phyloP scores from a whole-genome alignment of 805 yeast genomes.

The Teunomyces kruisii region DNA sequence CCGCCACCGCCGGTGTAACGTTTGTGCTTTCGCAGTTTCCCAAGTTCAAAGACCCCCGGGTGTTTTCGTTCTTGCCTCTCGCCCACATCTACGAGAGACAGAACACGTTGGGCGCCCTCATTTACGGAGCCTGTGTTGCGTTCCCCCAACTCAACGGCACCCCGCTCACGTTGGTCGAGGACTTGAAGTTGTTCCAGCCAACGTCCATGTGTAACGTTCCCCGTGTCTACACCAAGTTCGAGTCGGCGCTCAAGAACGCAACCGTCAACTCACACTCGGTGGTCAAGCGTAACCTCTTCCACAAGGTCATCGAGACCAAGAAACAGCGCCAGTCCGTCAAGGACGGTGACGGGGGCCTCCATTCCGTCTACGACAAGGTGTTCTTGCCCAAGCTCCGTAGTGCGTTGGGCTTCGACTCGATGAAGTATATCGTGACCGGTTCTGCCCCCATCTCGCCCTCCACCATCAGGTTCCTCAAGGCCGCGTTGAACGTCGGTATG shows the following conservation, averaged over 20 bases:
- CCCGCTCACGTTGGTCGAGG: constrained; percentile 24
- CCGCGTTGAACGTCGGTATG: constrained; percentile 23
- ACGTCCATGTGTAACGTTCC: constrained; percentile 25
- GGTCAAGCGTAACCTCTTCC: constrained; percentile 16
- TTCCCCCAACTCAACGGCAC: constrained; percentile 23
- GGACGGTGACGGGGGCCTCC: constrained; percentile 19
- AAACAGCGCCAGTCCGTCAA: constrained; percentile 11
- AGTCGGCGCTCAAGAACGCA: constrained; percentile 23
- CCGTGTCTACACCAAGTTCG: constrained; percentile 25
- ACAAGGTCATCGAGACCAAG: constrained; percentile 19
- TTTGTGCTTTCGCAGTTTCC: constrained; percentile 14
- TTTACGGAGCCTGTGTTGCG: constrained; percentile 25
- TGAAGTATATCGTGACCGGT: constrained; percentile 23
- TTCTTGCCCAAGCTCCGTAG: constrained; percentile 32
- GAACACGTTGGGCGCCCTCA: constrained; percentile 18
- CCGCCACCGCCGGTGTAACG: constrained; percentile 18
- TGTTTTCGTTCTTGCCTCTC: constrained; percentile 32
- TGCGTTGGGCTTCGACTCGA: constrained; percentile 33
- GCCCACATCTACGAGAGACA: constrained; percentile 40
- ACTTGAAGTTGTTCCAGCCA: constrained; percentile 24
- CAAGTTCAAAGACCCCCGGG: constrained; percentile 3
- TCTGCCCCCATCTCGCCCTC: constrained; percentile 25
- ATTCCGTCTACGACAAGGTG: constrained; percentile 14
- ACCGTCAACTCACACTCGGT: constrained; percentile 20
- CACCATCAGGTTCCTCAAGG: constrained; percentile 22